Base-by-base conservation (phyloP, 495 filamentous ascomycete genomes). In the Paragyromitra xinjiangensis region DNA sequence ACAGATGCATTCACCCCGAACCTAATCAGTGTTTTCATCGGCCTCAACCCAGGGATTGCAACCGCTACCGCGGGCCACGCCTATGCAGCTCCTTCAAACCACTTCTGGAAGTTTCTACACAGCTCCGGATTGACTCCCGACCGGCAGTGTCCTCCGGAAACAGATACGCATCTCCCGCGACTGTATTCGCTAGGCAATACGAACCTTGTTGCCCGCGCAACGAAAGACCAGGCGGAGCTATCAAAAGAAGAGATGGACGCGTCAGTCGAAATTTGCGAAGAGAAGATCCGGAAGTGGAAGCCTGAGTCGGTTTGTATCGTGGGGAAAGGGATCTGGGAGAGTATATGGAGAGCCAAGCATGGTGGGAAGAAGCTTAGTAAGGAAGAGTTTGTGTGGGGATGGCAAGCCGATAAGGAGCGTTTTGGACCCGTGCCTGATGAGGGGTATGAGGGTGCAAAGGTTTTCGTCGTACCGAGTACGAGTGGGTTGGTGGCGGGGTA, bases 241-340 rank as follows among this genome's bases (percentile, higher is more conserved):
- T 90, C 86, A 69, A 90, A 88, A 37, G 83, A 82, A 24, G 95
- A 99, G 84, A 95, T 97, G 92, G 91, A 93, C 77, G 92, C 84
- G 0, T 91, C 93, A 0, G 94, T 97, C 12, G 84, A 84, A 0
- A 81, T 90, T 0, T 86, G 98, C n/a, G 93, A 98, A 79, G 87
- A 84, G 0, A 98, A 98, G 84, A 86, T 94, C 11, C 84, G 90
- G 16, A 83, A 75, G 63, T 93, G 87, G 82, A 88, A 87, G 73
- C 95, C 95, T 0, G 93, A 97, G 85, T 88, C 84, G 9, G 93
- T 97, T 6, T 93, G 90, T 78, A 84, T 98, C 3, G 94, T 98
- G 1, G 95, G 95, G 7, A 99, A 99, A 86, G 88, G 92, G 73
- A 97, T 99, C 67, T 99, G 95, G 95, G 94, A 98, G 86, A 91